Conservation (phyloP, 2,329 filamentous ascomycete species). For the Exophiala bonariae region DNA sequence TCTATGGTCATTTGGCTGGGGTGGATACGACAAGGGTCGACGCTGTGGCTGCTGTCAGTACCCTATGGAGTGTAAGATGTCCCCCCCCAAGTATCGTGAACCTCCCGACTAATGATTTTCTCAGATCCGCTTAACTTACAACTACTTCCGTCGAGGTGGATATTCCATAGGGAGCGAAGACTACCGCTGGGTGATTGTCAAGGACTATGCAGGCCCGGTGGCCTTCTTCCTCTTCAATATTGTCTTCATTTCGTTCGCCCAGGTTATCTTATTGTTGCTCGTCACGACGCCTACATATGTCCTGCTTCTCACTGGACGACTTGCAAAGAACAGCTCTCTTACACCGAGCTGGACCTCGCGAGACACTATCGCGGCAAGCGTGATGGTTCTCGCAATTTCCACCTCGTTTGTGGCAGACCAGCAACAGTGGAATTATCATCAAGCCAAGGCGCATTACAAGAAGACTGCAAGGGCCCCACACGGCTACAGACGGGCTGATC, state of each 20-base stretch:
- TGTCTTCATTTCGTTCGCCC: constrained; percentile 81
- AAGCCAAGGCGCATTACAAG: constrained; percentile 75
- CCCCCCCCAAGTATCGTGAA: neutral
- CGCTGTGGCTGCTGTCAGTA: constrained; percentile 67
- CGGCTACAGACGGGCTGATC: constrained; percentile 67
- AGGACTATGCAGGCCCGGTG: constrained; percentile 60
- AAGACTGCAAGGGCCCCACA: constrained; percentile 69
- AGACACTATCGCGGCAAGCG: constrained; percentile 57
- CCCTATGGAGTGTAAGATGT: constrained; percentile 73
- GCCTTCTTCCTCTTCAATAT: constrained; percentile 84
- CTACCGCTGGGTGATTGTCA: constrained; percentile 85
- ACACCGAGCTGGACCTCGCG: constrained; percentile 33
- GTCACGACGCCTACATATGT: constrained; percentile 82
- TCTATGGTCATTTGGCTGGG: constrained; percentile 78
- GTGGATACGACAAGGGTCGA: constrained; percentile 71
- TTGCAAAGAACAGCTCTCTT: constrained; percentile 53
- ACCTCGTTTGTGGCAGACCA: constrained; percentile 81
- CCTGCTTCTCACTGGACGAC: constrained; percentile 70
- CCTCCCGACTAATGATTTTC: constrained; percentile 2
- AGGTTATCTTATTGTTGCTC: constrained; percentile 77
- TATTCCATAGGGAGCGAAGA: constrained; percentile 89
- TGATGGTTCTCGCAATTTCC: constrained; percentile 57
- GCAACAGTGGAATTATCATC: constrained; percentile 89
- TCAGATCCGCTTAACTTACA: constrained; percentile 81
- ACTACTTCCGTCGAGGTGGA: constrained; percentile 94